Evolutionary conservation across 2,329 filamentous ascomycete species (phyloP).

Genomic region (Penicillium sclerotigenum): DNA sequence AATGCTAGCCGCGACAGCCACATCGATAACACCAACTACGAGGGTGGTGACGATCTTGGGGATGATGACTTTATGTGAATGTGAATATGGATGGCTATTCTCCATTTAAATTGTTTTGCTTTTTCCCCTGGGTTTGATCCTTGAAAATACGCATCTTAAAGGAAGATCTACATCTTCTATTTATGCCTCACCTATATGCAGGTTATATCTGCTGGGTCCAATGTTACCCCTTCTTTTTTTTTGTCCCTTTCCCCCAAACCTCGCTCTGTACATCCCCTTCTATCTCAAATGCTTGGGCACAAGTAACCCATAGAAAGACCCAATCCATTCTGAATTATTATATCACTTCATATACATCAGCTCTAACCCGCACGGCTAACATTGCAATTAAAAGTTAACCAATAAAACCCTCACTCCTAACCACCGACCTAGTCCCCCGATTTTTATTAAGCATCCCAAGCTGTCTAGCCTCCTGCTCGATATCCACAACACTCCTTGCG

Average conservation of each 20-base stretch:
- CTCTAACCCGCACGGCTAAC: background rate
- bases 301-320: slow-evolving; percentile 19
- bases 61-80: slow-evolving; percentile 51
- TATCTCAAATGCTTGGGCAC: slow-evolving; percentile 3
- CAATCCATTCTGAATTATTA: slow-evolving; percentile 6
- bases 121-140: slow-evolving; percentile 4
- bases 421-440: background rate
- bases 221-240: background rate
- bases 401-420: slow-evolving; percentile 2
- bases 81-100: slow-evolving; percentile 9
- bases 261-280: slow-evolving; percentile 16
- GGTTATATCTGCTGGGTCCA: background rate
- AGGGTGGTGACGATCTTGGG: slow-evolving; percentile 81
- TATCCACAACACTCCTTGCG: slow-evolving; percentile 4
- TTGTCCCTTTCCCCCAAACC: background rate
- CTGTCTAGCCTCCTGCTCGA: slow-evolving; percentile 20
- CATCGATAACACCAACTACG: slow-evolving; percentile 74
- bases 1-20: slow-evolving; percentile 59
- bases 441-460: slow-evolving; percentile 11
- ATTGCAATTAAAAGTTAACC: background rate
- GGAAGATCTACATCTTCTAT: background rate
- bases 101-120: slow-evolving; percentile 13
- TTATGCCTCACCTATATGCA: background rate
- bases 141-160: slow-evolving; percentile 12
- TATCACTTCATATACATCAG: background rate